Evolutionary conservation across 495 filamentous ascomycete genomes (phyloP), one percentile per base, ranked within the genome.

Genomic region (Neurospora pannonica): DNA sequence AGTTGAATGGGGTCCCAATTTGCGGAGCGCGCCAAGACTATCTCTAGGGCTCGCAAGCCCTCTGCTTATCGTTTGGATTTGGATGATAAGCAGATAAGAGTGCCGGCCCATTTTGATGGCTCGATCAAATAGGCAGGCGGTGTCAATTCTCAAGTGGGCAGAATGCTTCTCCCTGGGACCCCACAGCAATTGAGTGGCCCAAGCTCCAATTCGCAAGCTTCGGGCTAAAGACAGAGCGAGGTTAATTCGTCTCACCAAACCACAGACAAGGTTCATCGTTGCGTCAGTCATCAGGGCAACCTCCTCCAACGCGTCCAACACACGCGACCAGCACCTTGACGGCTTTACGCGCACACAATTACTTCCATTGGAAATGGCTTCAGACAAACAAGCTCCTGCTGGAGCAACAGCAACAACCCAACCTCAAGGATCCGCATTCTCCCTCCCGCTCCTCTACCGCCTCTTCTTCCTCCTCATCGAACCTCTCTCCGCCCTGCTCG

Each of bases 401-500:
- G 39, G 28, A 28, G 31, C 39, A n/a, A 72, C 70, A 2, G 43
- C 60, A 2, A 11, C 71, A 5, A 10, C 46, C 10, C 38, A 71
- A 36, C 31, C 76, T 0, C 34, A 54, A 67, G 42, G n/a, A 0
- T 43, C 71, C 43, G 79, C 73, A 7, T 78, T 81, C 37, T 60
- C 74, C 7, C 80, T 88, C n/a, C 86, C 87, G 0, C 76, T 83
- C 10, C 37, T 79, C 67, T 93, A 93, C 82, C 83, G 84, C 11
- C 70, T 87, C 74, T 90, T 91, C 81, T 92, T 92, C 83, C 88
- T 92, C 38, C 82, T 86, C 76, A 84, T 92, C 79, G 91, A 93
- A 78, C 91, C 91, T 0, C 71, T 91, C 69, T 87, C 87, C 17
- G 88, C 91, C n/a, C 82, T 92, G 37, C 78, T 86, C 1, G 91